Evolutionary conservation across 805 yeast species (phyloP).

Genomic region (Hemisphaericaspora nanyangensis): DNA sequence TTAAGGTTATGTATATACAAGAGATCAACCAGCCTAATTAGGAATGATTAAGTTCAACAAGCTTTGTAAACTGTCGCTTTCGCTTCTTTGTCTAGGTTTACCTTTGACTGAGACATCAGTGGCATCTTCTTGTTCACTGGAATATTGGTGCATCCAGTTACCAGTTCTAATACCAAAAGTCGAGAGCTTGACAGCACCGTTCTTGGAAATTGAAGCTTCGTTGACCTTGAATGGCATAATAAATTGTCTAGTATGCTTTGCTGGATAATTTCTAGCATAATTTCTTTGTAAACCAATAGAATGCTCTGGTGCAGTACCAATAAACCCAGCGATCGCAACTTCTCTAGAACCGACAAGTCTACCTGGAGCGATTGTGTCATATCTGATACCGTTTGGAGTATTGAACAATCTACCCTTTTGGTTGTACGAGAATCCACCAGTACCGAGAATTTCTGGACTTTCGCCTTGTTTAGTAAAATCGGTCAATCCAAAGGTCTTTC

Average conservation of each 20-base stretch:
- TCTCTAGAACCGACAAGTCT: constrained; percentile 50
- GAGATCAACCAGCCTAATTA: constrained; percentile 1
- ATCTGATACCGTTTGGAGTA: constrained; percentile 65
- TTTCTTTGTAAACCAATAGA: constrained; percentile 35
- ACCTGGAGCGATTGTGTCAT: constrained; percentile 61
- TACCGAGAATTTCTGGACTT: constrained; percentile 46
- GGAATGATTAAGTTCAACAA: constrained; percentile 22
- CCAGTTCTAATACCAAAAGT: constrained; percentile 42
- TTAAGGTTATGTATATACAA: constrained; percentile 10
- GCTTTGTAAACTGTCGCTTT: constrained; percentile 21
- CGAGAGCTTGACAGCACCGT: constrained; percentile 34
- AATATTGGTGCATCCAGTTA: constrained; percentile 32
- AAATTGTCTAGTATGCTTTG: constrained; percentile 41
- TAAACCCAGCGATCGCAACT: constrained; percentile 51
- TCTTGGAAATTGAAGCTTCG: constrained; percentile 34
- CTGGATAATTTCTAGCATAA: constrained; percentile 36
- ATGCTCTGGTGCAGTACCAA: constrained; percentile 35
- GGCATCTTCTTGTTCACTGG: constrained; percentile 15
- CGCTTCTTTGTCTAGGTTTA: constrained; percentile 32
- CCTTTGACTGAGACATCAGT: constrained; percentile 31
- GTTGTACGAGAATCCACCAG: constrained; percentile 72
- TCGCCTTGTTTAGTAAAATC: constrained; percentile 21
- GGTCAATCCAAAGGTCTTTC: constrained; percentile 17
- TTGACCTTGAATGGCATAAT: constrained; percentile 39
- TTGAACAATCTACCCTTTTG: constrained; percentile 65